Evolutionary conservation across 2,329 filamentous ascomycete genomes (phyloP), one percentile per base, ranked within the genome.

Genomic region (Neocucurbitaria cava): DNA sequence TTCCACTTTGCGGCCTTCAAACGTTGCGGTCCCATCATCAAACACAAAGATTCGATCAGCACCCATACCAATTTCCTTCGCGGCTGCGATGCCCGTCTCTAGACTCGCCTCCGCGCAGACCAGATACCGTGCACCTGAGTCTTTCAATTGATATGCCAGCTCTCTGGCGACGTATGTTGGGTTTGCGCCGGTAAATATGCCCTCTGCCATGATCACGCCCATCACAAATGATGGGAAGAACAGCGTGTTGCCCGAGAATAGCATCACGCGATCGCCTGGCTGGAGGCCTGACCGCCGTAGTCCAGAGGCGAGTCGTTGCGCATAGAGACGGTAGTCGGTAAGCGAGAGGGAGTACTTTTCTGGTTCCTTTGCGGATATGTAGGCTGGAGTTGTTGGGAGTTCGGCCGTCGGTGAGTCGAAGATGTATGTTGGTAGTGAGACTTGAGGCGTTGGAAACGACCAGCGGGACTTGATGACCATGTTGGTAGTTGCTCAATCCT

Each of bases 111-210:
- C 83, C 0, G 87, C 83, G n/a, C 85, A 83, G 49, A 95, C 77
- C 52, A 95, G 76, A 66, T 89, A 88, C 6, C 75, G 82, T 0
- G 90, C 87, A 0, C 83, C 87, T 51, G 87, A 88, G 71, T 94
- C 89, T 44, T 84, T 81, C 31, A 95, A 79, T 73, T 95, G 91
- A 72, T 90, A 89, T 6, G 87, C 88, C 41, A 96, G 75, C 74
- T 95, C 91, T 18, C 89, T 79, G 0, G 85, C 78, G 0, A 90
- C 87, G 62, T 87, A 92, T 3, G 64, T 68, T 0, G 89, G 89
- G 56, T 91, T 92, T 1, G 89, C 89, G 23, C 89, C 90, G 0
- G 87, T 89, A 77, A 94, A 94, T 49, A 94, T 79, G 1, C 89
- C 89, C 3, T 89, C 89, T 0, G 90, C 89, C 85, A 92, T 92